Conservation (phyloP, 495 filamentous ascomycete genomes). For the Penicillium manginii region DNA sequence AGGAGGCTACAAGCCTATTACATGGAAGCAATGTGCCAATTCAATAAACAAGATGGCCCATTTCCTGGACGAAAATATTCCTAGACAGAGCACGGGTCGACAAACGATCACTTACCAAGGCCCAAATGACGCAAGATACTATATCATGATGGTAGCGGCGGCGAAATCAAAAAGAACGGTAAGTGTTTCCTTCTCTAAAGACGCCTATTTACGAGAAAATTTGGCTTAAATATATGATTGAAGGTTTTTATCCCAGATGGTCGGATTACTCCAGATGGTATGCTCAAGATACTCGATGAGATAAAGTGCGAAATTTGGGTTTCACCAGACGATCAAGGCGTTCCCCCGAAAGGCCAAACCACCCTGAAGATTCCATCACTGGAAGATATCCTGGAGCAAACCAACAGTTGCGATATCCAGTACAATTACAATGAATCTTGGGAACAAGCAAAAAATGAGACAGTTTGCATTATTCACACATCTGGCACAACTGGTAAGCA, state of each 20-base stretch:
- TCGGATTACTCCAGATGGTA: neutral
- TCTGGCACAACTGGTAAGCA: conserved; percentile 5
- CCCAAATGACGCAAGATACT: conserved; percentile 4
- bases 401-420: neutral
- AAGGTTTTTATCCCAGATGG: neutral
- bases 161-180: conserved; percentile 4
- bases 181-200: neutral
- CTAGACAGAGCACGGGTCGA: neutral
- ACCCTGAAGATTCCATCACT: neutral
- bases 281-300: neutral
- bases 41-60: conserved; percentile 1
- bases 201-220: neutral
- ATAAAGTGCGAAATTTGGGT: neutral
- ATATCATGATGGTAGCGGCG: conserved; percentile 3
- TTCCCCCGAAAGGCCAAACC: neutral
- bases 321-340: neutral
- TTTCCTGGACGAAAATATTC: conserved; percentile 2
- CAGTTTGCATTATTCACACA: conserved; percentile 4
- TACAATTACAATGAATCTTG: neutral
- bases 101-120: conserved; percentile 4
- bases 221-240: neutral
- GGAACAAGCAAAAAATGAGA: conserved; percentile 1
- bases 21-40: conserved; percentile 5
- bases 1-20: neutral
- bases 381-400: neutral